phyloP scores from a whole-genome alignment of 1,284 basidiomycete genomes.

The Austroboletus niveus region DNA sequence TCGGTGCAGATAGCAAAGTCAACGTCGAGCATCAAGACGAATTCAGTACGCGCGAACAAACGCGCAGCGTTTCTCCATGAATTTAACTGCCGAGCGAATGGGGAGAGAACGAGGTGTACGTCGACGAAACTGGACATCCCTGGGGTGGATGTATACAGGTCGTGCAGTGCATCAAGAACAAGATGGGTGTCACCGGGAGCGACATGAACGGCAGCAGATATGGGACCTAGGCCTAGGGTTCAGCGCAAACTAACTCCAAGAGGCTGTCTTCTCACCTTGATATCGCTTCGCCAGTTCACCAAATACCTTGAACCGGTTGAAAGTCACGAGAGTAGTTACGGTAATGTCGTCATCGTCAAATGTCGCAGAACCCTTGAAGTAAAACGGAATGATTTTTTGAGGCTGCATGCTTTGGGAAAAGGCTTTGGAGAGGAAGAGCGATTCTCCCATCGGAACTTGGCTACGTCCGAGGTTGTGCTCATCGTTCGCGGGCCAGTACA shows the following conservation, averaged over 20 bases:
- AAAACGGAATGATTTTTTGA: slow-evolving; percentile 75
- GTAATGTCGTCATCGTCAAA: slow-evolving; percentile 69
- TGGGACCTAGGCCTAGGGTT: slow-evolving; percentile 53
- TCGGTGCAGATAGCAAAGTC: slow-evolving; percentile 83
- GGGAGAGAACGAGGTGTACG: slow-evolving; percentile 83
- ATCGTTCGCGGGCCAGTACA: slow-evolving; percentile 20
- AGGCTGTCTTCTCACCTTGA: slow-evolving; percentile 47
- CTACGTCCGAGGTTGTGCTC: slow-evolving; percentile 16
- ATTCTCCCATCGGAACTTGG: slow-evolving; percentile 37
- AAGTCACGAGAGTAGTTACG: slow-evolving; percentile 80
- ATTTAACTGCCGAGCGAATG: slow-evolving; percentile 81
- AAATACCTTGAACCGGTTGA: slow-evolving; percentile 73
- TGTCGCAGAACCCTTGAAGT: slow-evolving; percentile 57
- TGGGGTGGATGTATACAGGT: slow-evolving; percentile 61
- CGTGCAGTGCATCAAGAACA: slow-evolving; percentile 55
- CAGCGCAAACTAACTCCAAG: neutral
- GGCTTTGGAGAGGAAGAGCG: slow-evolving; percentile 60
- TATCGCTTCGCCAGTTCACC: slow-evolving; percentile 68
- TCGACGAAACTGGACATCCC: slow-evolving; percentile 72
- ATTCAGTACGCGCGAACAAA: slow-evolving; percentile 75
- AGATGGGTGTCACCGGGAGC: slow-evolving; percentile 32
- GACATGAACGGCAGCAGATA: slow-evolving; percentile 80
- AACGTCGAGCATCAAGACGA: slow-evolving; percentile 86
- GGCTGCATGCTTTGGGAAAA: slow-evolving; percentile 68
- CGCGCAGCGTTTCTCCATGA: slow-evolving; percentile 84